Evolutionary conservation across 495 filamentous ascomycete species (phyloP).

Genomic region (Neurospora tetrasperma): DNA sequence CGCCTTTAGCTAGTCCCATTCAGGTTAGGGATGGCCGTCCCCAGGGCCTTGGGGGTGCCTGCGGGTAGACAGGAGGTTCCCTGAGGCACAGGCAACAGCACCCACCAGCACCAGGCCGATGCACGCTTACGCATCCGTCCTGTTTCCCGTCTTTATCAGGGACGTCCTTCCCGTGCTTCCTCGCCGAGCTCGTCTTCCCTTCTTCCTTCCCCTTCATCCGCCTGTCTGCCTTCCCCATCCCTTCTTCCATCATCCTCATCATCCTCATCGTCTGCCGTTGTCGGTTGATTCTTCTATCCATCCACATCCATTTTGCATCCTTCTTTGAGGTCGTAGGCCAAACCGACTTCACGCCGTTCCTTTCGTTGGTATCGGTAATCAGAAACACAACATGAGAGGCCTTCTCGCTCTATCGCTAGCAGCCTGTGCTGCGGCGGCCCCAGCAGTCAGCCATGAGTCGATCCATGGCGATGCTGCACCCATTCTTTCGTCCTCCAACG

Average conservation of each 20-base stretch:
- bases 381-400: constrained; percentile 57
- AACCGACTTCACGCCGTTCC: constrained; percentile 27
- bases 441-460: constrained; percentile 60
- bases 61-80: constrained; percentile 8
- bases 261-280: constrained; percentile 28
- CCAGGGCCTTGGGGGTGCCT: constrained; percentile 8
- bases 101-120: not conserved
- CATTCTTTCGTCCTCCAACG: constrained; percentile 67
- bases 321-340: constrained; percentile 30
- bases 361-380: constrained; percentile 12
- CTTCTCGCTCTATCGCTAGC: constrained; percentile 56
- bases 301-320: constrained; percentile 2
- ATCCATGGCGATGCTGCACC: constrained; percentile 83
- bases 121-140: constrained; percentile 18
- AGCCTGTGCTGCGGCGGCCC: constrained; percentile 61
- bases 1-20: constrained; percentile 14
- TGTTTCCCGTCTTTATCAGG: constrained; percentile 20
- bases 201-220: constrained; percentile 21
- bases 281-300: constrained; percentile 15
- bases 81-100: constrained; percentile 14
- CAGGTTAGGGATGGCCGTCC: constrained; percentile 9
- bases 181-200: constrained; percentile 17
- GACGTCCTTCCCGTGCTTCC: constrained; percentile 24
- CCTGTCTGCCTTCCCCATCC: constrained; percentile 11
- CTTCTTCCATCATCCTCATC: constrained; percentile 34